Evolutionary conservation across 768 basidiomycete species (phyloP).

Genomic region (Hericium erinaceus): DNA sequence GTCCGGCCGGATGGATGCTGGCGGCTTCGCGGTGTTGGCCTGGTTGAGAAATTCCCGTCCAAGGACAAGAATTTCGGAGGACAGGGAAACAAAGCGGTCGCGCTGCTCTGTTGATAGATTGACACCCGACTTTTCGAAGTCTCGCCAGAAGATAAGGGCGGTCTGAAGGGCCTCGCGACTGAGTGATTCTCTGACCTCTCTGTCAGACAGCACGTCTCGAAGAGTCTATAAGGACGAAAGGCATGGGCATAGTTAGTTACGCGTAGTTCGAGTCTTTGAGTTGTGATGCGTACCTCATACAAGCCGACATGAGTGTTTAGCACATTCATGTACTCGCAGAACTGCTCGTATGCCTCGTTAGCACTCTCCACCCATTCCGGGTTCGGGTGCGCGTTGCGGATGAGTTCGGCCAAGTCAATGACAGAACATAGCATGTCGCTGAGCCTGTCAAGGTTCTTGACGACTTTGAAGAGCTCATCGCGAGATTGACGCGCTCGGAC

Average conservation of each 20-base stretch:
- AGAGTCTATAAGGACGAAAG: constrained; percentile 42
- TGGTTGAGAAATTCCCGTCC: constrained; percentile 81
- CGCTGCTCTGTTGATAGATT: constrained; percentile 73
- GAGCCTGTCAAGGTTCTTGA: constrained; percentile 93
- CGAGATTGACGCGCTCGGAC: constrained; percentile 62
- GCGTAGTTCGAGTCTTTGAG: background rate
- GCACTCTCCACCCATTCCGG: constrained; percentile 73
- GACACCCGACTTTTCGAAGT: constrained; percentile 97
- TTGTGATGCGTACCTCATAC: constrained; percentile 58
- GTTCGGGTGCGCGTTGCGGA: constrained; percentile 92
- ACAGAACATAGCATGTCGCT: constrained; percentile 95
- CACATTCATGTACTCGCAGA: constrained; percentile 97
- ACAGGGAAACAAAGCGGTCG: constrained; percentile 77
- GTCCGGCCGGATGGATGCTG: constrained; percentile 56
- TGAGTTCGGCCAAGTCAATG: constrained; percentile 90
- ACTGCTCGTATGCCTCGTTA: constrained; percentile 78
- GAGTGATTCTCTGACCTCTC: constrained; percentile 53
- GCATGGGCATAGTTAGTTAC: too few species aligned
- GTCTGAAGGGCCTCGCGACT: constrained; percentile 74
- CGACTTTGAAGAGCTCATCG: constrained; percentile 71
- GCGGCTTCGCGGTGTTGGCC: constrained; percentile 50
- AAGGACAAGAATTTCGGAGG: constrained; percentile 80
- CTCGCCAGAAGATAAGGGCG: constrained; percentile 88
- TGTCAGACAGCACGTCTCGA: constrained; percentile 59
- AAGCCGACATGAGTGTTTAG: constrained; percentile 90